Evolutionary conservation across 345 rosid species (phyloP).

Genomic region (Diplotaxis tenuifolia): DNA sequence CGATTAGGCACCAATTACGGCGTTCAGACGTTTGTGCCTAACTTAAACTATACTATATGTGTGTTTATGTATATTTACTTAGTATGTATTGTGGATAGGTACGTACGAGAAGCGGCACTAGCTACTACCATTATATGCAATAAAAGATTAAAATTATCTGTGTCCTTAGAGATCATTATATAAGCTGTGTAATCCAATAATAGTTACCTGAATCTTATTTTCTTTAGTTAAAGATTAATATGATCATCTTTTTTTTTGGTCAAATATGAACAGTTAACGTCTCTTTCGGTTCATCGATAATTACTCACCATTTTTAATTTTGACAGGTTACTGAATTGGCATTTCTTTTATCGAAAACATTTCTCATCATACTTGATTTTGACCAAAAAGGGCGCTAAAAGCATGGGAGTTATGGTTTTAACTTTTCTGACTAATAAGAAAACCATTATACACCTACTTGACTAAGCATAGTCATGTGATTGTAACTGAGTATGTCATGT

Average conservation of each 20-base stretch:
- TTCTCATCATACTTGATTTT: constrained; percentile 18
- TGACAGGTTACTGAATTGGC: not conserved
- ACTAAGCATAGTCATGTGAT: not conserved
- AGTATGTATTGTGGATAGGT: constrained; percentile 4
- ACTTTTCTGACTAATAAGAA: not conserved
- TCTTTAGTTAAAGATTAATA: not conserved
- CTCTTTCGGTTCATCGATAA: constrained; percentile 20
- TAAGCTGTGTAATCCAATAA: not conserved
- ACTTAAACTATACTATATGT: not conserved
- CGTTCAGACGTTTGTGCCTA: constrained; percentile 11
- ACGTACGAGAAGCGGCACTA: constrained; percentile 5
- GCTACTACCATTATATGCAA: no score
- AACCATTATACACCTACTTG: not conserved
- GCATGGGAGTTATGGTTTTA: constrained; percentile 7
- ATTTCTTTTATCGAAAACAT: constrained; percentile 18
- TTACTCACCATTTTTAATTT: not conserved
- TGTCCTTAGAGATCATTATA: not conserved
- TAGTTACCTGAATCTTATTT: not conserved
- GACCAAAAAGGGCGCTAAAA: constrained; percentile 18
- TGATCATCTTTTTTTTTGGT: constrained; percentile 1
- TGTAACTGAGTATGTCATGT: not conserved
- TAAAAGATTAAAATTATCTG: no score
- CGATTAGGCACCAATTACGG: constrained; percentile 33
- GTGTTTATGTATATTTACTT: constrained; percentile 2
- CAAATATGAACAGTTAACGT: constrained; percentile 16